Base-by-base conservation (phyloP, 257 asterid species). In the Prunella vulgaris region DNA sequence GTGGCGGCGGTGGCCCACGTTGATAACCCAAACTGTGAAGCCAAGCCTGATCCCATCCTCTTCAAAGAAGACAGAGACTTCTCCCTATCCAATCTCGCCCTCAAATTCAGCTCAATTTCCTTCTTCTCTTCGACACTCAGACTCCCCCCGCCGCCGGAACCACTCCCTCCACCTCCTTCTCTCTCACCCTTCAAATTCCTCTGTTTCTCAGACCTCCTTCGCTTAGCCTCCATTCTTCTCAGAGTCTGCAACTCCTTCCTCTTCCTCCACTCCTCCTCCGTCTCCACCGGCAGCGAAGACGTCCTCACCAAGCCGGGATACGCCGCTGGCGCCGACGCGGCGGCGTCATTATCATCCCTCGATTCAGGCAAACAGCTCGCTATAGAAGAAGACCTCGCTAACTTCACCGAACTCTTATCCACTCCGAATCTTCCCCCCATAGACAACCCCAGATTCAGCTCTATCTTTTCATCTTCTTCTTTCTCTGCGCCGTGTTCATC, bases 181-280 rank as follows among this genome's bases (percentile, higher is more conserved):
- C n/a, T 80, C 10, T 85, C 95, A 5, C 72, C 76, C 67, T 68
- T 83, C 32, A 70, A 64, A 79, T 54, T 86, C 78, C 84, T 90
- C 84, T 84, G 97, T 52, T 90, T 93, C 87, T 88, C 95, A 1
- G 94, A 88, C 82, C 96, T 84, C 61, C 98, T 79, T 76, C 90
- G 78, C 84, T 93, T 93, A 32, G 98, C 98, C 84, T 85, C 96
- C 97, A 93, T 81, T 79, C 98, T 85, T 54, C 97, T 82, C 82
- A 93, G 68, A 15, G 86, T 85, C 83, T 93, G 98, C 79, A 87
- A 66, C 78, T 90, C 95, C 69, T 93, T 93, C 84, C 98, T 82
- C 85, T 90, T 93, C 73, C 97, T 85, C 96, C 96, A 90, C 75
- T 87, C 97, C 69, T 90, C 95, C 83, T 93, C 98, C 7, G 87